Evolutionary conservation across 768 basidiomycete genomes (phyloP), one percentile per base, ranked within the genome.

Genomic region (Gloeostereum incarnatum): DNA sequence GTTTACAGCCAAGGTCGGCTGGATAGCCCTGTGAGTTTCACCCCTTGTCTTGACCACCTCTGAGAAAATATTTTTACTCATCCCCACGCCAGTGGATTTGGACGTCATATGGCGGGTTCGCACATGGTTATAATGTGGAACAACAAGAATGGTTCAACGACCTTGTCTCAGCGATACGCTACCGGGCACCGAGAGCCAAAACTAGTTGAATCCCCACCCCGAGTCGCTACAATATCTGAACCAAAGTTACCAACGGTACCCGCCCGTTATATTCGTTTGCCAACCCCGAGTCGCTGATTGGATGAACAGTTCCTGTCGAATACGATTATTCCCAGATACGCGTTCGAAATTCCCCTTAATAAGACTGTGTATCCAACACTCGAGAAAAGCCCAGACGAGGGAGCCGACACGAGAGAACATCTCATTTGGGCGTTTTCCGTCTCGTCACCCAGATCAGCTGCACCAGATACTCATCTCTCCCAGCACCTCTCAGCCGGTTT

Each of bases 41-140:
- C 16, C 14, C 16, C n/a, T 29, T 14, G 8, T 16, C 24, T 24
- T 40, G 11, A 14, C 36, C 4, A 14, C 11, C 26, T 14, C 1
- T 23, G 24, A 17, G 39, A 46, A 21, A 50, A 34, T 27, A 38
- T 44, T 35, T 29, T 43, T 40, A 20, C 41, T 29, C 26, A 29
- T 14, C 8, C 8, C 8, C 14, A 8, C 9, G 8, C 26, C 22
- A 71, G 69, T 33, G 75, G 74, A 9, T 77, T 70, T 48, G 75
- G 77, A 4, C 43, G 40, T 21, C 56, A 51, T 30, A 75, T 77
- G 74, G 48, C 58, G n/a, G 48, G 59, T 32, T 63, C 69, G 1
- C 66, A 67, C 29, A 75, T 79, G 67, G 66, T 81, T 41, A 69
- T 82, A n/a, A 48, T 62, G 19, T 73, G 70, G 71, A 58, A 61